phyloP scores from a whole-genome alignment of 2,329 filamentous ascomycete species.

The Didymosphaeria variabile region DNA sequence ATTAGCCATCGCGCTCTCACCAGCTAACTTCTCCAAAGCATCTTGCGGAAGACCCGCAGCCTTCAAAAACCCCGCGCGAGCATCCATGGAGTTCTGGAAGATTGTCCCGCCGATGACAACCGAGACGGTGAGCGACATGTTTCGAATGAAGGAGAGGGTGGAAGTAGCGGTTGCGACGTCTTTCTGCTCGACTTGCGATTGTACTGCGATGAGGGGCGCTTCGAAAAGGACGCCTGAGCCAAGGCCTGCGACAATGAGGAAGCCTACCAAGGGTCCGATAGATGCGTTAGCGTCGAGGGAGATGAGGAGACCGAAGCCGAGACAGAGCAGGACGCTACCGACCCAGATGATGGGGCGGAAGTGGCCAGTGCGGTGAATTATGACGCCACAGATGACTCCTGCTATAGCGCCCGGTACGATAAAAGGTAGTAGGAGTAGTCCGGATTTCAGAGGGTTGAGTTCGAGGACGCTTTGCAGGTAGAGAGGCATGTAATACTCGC shows the following conservation, averaged over 20 bases:
- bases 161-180: conserved; percentile 63
- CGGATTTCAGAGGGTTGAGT: conserved; percentile 68
- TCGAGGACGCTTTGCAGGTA: conserved; percentile 76
- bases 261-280: conserved; percentile 53
- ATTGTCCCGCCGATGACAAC: conserved; percentile 61
- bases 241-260: conserved; percentile 60
- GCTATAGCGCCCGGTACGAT: conserved; percentile 56
- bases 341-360: conserved; percentile 52
- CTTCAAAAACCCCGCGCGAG: conserved; percentile 57
- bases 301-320: conserved; percentile 49
- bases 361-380: conserved; percentile 56
- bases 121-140: conserved; percentile 57
- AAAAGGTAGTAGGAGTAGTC: conserved; percentile 69
- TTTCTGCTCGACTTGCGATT: conserved; percentile 61
- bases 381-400: conserved; percentile 57
- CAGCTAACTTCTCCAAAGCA: conserved; percentile 61
- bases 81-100: conserved; percentile 68
- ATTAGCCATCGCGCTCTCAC: conserved; percentile 67
- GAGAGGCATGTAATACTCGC: conserved; percentile 75
- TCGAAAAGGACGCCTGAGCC: conserved; percentile 64
- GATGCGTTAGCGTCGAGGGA: conserved; percentile 38
- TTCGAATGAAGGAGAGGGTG: conserved; percentile 59
- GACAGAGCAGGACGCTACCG: conserved; percentile 41
- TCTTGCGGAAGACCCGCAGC: conserved; percentile 60
- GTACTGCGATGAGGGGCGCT: conserved; percentile 65